Evolutionary conservation across 352 stramenopile species (phyloP), one percentile per base, ranked within the genome.

Genomic region (Globisporangium uncinulatum): DNA sequence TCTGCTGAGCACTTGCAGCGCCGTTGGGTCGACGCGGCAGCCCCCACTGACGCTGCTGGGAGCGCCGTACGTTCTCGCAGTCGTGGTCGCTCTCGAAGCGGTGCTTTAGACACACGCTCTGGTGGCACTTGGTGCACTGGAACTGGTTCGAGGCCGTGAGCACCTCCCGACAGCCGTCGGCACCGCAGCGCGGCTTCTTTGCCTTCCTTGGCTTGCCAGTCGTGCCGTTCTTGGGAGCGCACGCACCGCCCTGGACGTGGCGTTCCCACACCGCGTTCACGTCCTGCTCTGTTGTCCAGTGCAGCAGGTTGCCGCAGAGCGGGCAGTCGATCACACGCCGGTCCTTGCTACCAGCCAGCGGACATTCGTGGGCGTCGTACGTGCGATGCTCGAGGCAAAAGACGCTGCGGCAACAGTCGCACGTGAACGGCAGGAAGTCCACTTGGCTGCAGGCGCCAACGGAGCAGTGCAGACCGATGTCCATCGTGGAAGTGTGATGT

Each of bases 361-460:
- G 73, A 47, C 86, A 95, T 51, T 69, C 68, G 68, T 95, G 86
- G 9, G 71, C 68, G 56, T 84, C 70, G 58, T 94, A 92, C 51
- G 71, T 90, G 54, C 86, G 83, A 57, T 95, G 86, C 14, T 83
- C 70, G n/a, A 95, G 76, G 60, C 86, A 95, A 58, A 93, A 95
- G 48, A 93, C 65, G 51, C 71, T 71, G 29, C 51, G 51, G 69
- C 86, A 95, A 59, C 83, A 92, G 68, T 95, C 83, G 67, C 86
- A 95, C 34, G 65, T 79, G 67, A 95, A 95, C 3, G 86, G 86
- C 31, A 95, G 66, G 56, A 95, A 95, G 60, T 95, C 86, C 61
- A 86, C 70, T 60, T 93, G 83, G 49, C 81, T 67, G 56, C 83
- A 93, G 15, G 74, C 67, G 10, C 70, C 68, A 6, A 87, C 65